Percentiles rank a stretch among this genome's conserved stretches.
These are phyloP conservation scores for Cucumis melo DNA, from an alignment of 306 rosid species.

Conservation along the genomic window DNA sequence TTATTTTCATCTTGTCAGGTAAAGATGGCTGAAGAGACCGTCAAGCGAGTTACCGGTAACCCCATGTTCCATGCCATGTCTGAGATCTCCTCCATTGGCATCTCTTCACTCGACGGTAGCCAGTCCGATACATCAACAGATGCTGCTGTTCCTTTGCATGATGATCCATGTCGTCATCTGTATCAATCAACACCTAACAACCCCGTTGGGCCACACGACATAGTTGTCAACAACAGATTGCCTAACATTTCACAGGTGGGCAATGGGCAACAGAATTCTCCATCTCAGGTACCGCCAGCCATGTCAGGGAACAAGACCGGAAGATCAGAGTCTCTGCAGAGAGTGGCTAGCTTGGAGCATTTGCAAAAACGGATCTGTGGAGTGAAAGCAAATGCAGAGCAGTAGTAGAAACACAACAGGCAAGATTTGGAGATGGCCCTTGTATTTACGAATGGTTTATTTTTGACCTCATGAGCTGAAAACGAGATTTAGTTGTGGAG, in stretches of 20 bases:
- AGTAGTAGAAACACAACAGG: conserved; percentile 8
- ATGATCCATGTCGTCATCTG: conserved; percentile 35
- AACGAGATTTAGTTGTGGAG: neutral
- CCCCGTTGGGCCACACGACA: conserved; percentile 25
- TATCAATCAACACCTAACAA: conserved; percentile 30
- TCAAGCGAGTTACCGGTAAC: conserved; percentile 60
- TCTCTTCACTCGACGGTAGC: conserved; percentile 48
- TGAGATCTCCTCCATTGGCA: conserved; percentile 42
- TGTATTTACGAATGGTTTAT: neutral
- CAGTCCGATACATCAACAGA: conserved; percentile 69
- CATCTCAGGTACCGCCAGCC: conserved; percentile 9
- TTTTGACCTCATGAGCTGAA: neutral
- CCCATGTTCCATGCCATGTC: conserved; percentile 40
- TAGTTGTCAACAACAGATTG: conserved; percentile 23
- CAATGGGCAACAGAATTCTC: conserved; percentile 26
- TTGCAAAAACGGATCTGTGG: conserved; percentile 82
- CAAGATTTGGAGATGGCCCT: neutral
- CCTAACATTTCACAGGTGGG: conserved; percentile 37
- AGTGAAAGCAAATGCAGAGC: conserved; percentile 32
- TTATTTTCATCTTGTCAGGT: conserved; percentile 27
- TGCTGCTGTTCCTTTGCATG: conserved; percentile 50
- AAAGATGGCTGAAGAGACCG: conserved; percentile 76
- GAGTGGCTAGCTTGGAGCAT: conserved; percentile 95
- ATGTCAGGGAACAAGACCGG: conserved; percentile 39
- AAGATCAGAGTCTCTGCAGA: conserved; percentile 38